phyloP scores from a whole-genome alignment of 208 protist genomes.

The Acanthamoeba triangularis region DNA sequence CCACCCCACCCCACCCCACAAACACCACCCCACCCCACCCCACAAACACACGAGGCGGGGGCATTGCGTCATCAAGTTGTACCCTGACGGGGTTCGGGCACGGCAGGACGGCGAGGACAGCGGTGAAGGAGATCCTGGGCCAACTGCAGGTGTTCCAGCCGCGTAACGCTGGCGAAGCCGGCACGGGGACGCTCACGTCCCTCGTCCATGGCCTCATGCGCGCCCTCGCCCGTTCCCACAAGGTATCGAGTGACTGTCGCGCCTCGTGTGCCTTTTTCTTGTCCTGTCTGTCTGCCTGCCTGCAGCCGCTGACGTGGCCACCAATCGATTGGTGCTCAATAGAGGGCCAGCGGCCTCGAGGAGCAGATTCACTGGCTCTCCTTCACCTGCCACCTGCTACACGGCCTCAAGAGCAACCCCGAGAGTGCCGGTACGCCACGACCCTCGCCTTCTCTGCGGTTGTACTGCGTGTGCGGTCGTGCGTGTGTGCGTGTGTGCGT shows the following conservation, averaged over 20 bases:
- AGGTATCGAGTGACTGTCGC: no score
- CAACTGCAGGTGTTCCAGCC: conserved; percentile 13
- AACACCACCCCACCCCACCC: no score
- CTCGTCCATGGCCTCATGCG: background rate
- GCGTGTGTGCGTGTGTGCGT: no score
- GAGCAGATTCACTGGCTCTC: conserved; percentile 57
- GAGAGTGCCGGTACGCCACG: background rate
- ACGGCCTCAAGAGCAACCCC: background rate
- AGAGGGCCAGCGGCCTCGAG: conserved; percentile 11
- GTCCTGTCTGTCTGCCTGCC: no score
- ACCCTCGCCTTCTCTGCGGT: background rate
- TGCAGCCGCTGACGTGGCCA: background rate
- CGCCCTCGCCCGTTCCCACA: background rate
- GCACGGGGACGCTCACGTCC: background rate
- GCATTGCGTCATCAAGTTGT: no score
- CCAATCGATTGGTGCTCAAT: background rate
- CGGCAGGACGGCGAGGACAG: background rate
- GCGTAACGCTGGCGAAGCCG: no score
- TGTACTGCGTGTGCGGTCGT: no score
- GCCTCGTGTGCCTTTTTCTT: no score
- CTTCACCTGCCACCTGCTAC: background rate
- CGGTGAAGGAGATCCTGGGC: background rate
- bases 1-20: no score
- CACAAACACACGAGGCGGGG: no score
- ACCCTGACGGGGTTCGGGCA: background rate